phyloP scores from a whole-genome alignment of 495 filamentous ascomycete genomes.

The Aspergillus nanangensis region DNA sequence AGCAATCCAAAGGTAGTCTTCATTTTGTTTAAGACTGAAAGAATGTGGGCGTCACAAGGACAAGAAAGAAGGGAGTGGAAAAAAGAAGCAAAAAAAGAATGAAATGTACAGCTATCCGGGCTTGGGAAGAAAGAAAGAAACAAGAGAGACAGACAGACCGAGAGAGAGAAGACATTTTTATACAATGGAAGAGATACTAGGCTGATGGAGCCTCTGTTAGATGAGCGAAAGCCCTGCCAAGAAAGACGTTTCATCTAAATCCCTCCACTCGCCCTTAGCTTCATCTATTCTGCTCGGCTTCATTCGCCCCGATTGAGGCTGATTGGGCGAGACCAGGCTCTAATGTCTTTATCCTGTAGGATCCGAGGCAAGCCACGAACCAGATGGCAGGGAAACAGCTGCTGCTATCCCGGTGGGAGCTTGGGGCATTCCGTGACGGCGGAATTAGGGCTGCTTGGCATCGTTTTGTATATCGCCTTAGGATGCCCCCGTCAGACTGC shows the following conservation, averaged over 20 bases:
- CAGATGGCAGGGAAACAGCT: neutral
- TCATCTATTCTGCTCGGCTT: neutral
- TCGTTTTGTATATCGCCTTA: neutral
- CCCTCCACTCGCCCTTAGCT: neutral
- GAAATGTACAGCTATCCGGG: slow-evolving; percentile 7
- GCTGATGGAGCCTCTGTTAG: neutral
- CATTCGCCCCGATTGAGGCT: neutral
- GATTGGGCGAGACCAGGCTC: neutral
- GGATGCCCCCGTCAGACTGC: no score
- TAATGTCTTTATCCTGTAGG: neutral
- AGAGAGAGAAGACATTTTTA: slow-evolving; percentile 3
- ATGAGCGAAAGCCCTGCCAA: slow-evolving; percentile 9
- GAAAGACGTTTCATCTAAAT: slow-evolving; percentile 6
- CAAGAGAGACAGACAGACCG: neutral
- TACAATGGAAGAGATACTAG: neutral
- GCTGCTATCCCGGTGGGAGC: neutral
- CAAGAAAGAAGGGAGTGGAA: slow-evolving; percentile 1
- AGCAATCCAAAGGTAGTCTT: slow-evolving; percentile 17
- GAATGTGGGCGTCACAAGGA: slow-evolving; percentile 4
- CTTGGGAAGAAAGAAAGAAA: slow-evolving; percentile 4
- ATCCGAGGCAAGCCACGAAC: neutral
- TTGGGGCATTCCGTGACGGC: neutral
- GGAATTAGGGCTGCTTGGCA: neutral
- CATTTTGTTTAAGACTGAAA: slow-evolving; percentile 10
- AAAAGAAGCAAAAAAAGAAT: slow-evolving; percentile 7